phyloP scores from a whole-genome alignment of 306 rosid species.

The Sophora flavescens region DNA sequence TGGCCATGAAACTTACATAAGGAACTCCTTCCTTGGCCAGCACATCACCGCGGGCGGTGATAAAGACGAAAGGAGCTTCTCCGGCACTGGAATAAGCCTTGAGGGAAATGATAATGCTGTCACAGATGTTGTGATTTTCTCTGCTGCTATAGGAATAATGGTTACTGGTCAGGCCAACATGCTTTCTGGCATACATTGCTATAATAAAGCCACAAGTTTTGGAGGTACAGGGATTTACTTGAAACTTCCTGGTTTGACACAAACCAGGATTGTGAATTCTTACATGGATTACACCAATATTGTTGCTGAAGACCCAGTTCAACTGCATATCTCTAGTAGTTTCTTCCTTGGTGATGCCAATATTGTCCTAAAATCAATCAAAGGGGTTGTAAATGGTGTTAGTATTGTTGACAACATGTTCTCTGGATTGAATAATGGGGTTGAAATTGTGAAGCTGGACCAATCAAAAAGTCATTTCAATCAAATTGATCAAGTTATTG shows the following conservation, averaged over 20 bases:
- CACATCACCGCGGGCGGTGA: conserved; percentile 84
- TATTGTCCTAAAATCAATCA: conserved; percentile 71
- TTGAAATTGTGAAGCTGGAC: conserved; percentile 73
- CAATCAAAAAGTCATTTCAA: conserved; percentile 62
- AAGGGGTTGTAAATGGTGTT: conserved; percentile 69
- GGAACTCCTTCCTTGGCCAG: conserved; percentile 84
- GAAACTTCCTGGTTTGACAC: conserved; percentile 71
- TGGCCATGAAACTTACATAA: conserved; percentile 86
- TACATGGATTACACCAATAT: conserved; percentile 87
- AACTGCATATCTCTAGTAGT: conserved; percentile 70
- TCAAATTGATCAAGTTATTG: conserved; percentile 65
- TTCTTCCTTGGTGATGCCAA: conserved; percentile 91
- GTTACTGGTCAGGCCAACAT: conserved; percentile 77
- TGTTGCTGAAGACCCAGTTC: conserved; percentile 89
- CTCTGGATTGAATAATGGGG: conserved; percentile 63
- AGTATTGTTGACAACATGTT: conserved; percentile 90
- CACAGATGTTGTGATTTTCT: conserved; percentile 89
- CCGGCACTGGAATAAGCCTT: conserved; percentile 81
- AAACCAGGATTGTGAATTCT: conserved; percentile 80
- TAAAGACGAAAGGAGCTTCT: conserved; percentile 61
- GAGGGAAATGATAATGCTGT: conserved; percentile 84
- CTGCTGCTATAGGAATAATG: conserved; percentile 73
- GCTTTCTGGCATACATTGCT: conserved; percentile 81
- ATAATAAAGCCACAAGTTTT: conserved; percentile 84
- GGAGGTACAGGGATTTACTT: conserved; percentile 88